Evolutionary conservation across 192 early-diverging fungal genomes (phyloP).

Genomic region (Endogone sp.): DNA sequence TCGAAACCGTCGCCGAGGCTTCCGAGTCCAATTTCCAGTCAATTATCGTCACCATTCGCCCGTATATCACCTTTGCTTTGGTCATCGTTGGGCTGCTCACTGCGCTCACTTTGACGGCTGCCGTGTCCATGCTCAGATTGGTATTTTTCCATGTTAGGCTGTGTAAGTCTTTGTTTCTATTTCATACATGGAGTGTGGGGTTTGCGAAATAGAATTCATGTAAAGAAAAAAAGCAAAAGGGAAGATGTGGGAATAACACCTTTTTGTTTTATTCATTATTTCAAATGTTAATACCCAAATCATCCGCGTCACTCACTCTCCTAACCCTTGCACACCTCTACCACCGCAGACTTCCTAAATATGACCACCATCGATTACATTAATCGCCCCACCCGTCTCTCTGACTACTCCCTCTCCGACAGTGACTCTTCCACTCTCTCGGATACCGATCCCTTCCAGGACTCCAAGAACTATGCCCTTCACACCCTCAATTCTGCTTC

Average conservation of each 20-base stretch:
- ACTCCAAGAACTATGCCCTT: background rate
- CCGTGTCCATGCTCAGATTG: slow-evolving; percentile 10
- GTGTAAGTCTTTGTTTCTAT: slow-evolving; percentile 4
- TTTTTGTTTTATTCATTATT: too few relatives aligned
- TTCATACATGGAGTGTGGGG: too few relatives aligned
- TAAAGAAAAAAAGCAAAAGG: too few relatives aligned
- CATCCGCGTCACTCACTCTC: too few relatives aligned
- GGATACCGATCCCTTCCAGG: background rate
- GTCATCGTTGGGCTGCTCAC: background rate
- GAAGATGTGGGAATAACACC: too few relatives aligned
- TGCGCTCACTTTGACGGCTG: slow-evolving; percentile 6
- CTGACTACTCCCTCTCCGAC: background rate
- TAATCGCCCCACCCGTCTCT: slow-evolving; percentile 5
- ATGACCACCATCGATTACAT: slow-evolving; percentile 29
- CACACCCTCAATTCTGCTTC: background rate
- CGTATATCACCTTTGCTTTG: background rate
- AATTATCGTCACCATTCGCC: background rate
- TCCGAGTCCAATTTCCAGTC: background rate
- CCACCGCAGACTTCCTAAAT: slow-evolving; percentile 12
- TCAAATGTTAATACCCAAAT: too few relatives aligned
- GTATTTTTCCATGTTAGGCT: slow-evolving; percentile 19
- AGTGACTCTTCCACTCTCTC: background rate
- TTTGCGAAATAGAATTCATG: too few relatives aligned
- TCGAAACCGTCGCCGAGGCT: background rate
- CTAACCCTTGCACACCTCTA: too few relatives aligned